Conservation (phyloP, 805 yeast species). For the Lipomyces sp. region DNA sequence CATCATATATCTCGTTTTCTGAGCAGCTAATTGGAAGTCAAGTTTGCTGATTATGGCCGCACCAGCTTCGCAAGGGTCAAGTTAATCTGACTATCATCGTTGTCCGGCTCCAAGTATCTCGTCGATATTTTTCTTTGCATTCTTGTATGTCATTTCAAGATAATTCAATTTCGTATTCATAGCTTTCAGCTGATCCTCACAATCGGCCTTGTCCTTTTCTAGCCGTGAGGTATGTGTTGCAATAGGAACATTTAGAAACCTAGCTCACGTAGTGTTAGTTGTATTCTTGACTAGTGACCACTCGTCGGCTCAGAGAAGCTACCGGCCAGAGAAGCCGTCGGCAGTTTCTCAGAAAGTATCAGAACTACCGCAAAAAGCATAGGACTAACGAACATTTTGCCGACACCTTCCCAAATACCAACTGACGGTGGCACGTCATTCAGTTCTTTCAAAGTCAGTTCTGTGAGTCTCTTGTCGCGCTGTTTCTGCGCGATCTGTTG, state of each 20-base stretch:
- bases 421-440: slow-evolving; percentile 20
- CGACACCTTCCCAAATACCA: slow-evolving; percentile 30
- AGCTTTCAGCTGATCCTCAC: slow-evolving; percentile 23
- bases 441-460: slow-evolving; percentile 23
- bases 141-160: slow-evolving; percentile 24
- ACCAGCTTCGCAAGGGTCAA: too few relatives aligned
- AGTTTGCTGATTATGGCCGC: too few relatives aligned
- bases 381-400: slow-evolving; percentile 21
- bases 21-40: too few relatives aligned
- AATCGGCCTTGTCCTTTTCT: slow-evolving; percentile 17
- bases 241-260: slow-evolving; percentile 28
- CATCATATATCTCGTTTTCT: too few relatives aligned
- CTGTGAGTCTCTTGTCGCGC: slow-evolving; percentile 19
- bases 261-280: background rate
- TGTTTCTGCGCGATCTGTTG: slow-evolving; percentile 24
- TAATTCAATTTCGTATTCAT: slow-evolving; percentile 24
- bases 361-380: background rate
- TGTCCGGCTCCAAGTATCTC: slow-evolving; percentile 27
- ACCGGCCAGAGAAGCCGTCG: too few relatives aligned
- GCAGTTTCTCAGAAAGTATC: too few relatives aligned
- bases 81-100: too few relatives aligned
- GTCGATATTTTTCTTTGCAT: slow-evolving; percentile 25
- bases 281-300: too few relatives aligned
- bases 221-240: slow-evolving; percentile 16
- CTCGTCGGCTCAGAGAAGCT: too few relatives aligned